Evolutionary conservation across 2,329 filamentous ascomycete species (phyloP), one percentile per base, ranked within the genome.

Genomic region (Curvularia spicifera): DNA sequence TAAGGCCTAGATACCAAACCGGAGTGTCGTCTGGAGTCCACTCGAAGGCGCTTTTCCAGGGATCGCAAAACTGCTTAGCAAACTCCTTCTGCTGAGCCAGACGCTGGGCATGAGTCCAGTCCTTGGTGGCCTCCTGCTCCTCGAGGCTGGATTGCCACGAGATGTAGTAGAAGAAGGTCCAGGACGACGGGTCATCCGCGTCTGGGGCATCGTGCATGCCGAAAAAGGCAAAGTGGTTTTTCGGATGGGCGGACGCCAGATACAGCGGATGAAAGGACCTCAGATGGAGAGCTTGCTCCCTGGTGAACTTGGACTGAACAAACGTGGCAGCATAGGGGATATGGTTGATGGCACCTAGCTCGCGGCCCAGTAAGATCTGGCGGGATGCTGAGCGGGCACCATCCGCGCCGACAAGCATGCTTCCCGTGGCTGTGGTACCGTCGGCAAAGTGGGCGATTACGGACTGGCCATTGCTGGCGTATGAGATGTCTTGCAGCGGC

Each of bases 141-240:
- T 80, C 75, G 1, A 78, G 28, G 33, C 66, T 71, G 9, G 68
- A 75, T 18, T 52, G 61, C 78, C 79, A 82, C 10, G 80, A 82
- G 50, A 82, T 79, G 65, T 83, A 83, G 69, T 79, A 81, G 67
- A 79, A 79, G 61, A 81, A 81, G 3, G 73, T 75, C 80, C 79
- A 81, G 5, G 68, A 70, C 22, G 78, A 77, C 1, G 79, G 80
- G 9, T 74, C 64, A 18, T 75, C 67, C 13, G 71, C 60, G 44
- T 77, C 71, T 2, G 75, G 68, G 5, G 71, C 79, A 61, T 81
- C 75, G 29, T 81, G 79, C 57, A 78, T 71, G n/a, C 78, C 77
- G 51, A 83, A 79, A 70, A 82, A 80, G 18, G 77, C 75, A 55
- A 83, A 79, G 28, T 73, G 71, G 50, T 79, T 78, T 20, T 72